Conservation (phyloP, 2,329 filamentous ascomycete genomes). For the Botrytis squamosa region DNA sequence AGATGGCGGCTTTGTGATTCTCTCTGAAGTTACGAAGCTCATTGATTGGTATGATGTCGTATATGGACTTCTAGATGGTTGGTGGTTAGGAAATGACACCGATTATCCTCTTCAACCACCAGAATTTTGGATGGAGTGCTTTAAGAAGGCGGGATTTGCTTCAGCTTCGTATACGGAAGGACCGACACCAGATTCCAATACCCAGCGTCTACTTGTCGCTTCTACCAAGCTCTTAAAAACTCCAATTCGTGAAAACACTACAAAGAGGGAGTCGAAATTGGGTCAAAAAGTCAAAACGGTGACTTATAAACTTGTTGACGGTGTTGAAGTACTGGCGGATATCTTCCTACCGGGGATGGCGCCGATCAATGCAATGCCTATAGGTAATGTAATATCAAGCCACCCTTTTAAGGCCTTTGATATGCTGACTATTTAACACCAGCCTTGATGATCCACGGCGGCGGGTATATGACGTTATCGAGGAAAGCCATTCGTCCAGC, state of each 20-base stretch:
- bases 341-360: slow-evolving; percentile 1
- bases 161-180: slow-evolving; percentile 27
- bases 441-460: slow-evolving; percentile 23
- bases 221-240: not conserved
- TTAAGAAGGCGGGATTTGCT: slow-evolving; percentile 23
- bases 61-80: slow-evolving; percentile 36
- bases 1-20: slow-evolving; percentile 27
- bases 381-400: not conserved
- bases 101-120: slow-evolving; percentile 27
- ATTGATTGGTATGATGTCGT: slow-evolving; percentile 34
- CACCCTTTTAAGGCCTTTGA: no score
- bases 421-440: not conserved
- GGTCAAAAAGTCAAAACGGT: not conserved
- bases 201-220: slow-evolving; percentile 20
- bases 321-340: slow-evolving; percentile 11
- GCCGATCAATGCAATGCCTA: not conserved
- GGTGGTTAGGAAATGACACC: slow-evolving; percentile 30
- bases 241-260: not conserved
- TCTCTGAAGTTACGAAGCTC: slow-evolving; percentile 32
- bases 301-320: slow-evolving; percentile 1
- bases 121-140: slow-evolving; percentile 23
- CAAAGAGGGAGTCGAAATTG: not conserved
- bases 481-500: slow-evolving; percentile 30
- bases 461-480: slow-evolving; percentile 14
- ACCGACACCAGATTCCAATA: slow-evolving; percentile 23